Evolutionary conservation across 2,329 filamentous ascomycete genomes (phyloP).

Genomic region (Trichoderma hamatum): DNA sequence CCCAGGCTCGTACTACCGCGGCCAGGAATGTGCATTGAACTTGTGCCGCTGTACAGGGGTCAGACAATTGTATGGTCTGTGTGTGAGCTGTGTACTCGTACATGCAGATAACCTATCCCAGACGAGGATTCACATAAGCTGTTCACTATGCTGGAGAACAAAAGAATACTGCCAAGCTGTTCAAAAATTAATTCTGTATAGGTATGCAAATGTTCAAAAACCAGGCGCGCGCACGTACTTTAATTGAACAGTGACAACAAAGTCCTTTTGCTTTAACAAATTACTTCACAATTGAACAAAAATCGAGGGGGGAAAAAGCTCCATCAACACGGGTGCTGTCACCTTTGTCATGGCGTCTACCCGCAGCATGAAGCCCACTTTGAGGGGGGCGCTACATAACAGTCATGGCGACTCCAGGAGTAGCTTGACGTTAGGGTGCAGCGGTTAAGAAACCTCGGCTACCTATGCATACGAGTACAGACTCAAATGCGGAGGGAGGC

Average conservation of each 20-base stretch:
- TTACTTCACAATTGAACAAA: too few relatives aligned
- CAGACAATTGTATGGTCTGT: background rate
- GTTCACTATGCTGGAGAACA: too few relatives aligned
- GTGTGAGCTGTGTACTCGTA: background rate
- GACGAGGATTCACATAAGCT: too few relatives aligned
- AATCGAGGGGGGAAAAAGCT: too few relatives aligned
- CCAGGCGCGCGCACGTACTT: too few relatives aligned
- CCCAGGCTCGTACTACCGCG: constrained; percentile 12
- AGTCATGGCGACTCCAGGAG: background rate
- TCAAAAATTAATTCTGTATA: too few relatives aligned
- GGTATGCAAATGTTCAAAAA: too few relatives aligned
- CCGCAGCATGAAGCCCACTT: background rate
- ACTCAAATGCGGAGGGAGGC: constrained; percentile 3
- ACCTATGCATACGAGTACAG: background rate
- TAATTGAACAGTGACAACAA: too few relatives aligned
- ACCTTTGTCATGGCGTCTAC: background rate
- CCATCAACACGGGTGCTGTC: background rate
- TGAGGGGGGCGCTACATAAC: background rate
- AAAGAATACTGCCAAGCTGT: too few relatives aligned
- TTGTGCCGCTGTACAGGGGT: background rate
- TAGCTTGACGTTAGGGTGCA: background rate
- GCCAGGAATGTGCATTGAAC: constrained; percentile 10
- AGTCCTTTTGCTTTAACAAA: too few relatives aligned
- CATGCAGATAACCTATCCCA: too few relatives aligned
- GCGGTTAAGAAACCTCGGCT: background rate